Evolutionary conservation across 164 flowering plant genomes (phyloP), one percentile per base, ranked within the genome.

Genomic region (Vitis amurensis): DNA sequence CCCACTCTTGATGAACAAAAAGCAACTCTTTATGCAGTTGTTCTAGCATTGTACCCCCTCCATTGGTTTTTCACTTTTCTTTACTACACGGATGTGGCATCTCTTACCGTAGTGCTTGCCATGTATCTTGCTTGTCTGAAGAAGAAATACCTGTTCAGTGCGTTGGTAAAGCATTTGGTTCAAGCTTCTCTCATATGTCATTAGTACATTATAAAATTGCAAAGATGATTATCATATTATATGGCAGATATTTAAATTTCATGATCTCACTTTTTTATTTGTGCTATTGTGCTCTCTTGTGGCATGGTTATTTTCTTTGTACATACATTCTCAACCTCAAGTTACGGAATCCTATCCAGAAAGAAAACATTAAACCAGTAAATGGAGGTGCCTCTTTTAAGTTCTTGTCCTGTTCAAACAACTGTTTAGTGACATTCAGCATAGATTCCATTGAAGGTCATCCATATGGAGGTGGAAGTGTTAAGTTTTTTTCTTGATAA

Each of bases 11-110:
- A 73, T 77, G 82, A 85, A 71, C 80, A 82, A 74, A 89, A 80
- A 55, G 91, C 88, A 70, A 89, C 92, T 53, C 30, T 86, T 23
- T 76, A n/a, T 76, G 76, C 98, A 12, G 80, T 87, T 68, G 78
- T 91, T 67, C 73, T 91, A 66, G 73, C 94, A 3, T 65, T 90
- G 73, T 93, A 90, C 66, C 98, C 99, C 8, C 87, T 90, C 67
- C 97, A 95, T 61, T 95, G 98, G 98, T 93, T 95, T 82, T 95
- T 95, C 86, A 79, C 91, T 47, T 93, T 86, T 76, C 87, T 95
- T 44, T 95, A 93, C 76, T 95, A 95, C 68, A 95, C 98, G 27
- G 98, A 95, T 84, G 92, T 93, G 58, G 93, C 97, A 68, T 93
- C 99, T 31, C 79, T 91, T 8, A 80, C 91, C 47, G 81, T 84